Conservation (phyloP, 148 eudicot genomes). For the Rhododendron griersonianum region DNA sequence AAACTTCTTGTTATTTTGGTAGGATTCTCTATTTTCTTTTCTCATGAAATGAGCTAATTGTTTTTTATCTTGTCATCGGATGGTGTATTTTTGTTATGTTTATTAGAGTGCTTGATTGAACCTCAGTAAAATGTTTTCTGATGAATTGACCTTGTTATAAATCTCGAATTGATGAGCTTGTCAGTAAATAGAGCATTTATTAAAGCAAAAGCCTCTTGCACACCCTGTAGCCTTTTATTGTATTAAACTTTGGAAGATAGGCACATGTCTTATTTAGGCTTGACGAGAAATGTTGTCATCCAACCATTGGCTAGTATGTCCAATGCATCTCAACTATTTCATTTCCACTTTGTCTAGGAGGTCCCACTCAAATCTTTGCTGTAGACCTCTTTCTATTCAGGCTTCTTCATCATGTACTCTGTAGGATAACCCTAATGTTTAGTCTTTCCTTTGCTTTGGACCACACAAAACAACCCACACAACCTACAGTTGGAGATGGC, state of each 20-base stretch:
- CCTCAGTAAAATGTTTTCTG: background rate
- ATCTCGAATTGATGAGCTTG: background rate
- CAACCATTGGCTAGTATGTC: background rate
- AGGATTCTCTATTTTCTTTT: background rate
- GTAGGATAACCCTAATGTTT: background rate
- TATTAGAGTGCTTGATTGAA: background rate
- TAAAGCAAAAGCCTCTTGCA: background rate
- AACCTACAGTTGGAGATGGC: background rate
- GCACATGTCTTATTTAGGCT: background rate
- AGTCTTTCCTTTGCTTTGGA: background rate
- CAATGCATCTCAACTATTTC: background rate
- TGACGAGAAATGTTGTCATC: background rate
- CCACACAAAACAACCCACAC: background rate
- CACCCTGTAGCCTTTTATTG: background rate
- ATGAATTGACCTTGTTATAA: background rate
- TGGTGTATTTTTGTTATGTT: background rate
- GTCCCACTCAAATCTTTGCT: background rate
- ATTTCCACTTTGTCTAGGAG: background rate
- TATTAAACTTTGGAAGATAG: background rate
- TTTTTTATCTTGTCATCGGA: background rate
- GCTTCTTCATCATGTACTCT: background rate
- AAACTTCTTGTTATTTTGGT: background rate
- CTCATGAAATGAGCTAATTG: background rate
- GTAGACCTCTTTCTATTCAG: background rate
- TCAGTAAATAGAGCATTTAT: background rate